Conservation (phyloP, 257 asterid species). For the Solanum chiquidenum region DNA sequence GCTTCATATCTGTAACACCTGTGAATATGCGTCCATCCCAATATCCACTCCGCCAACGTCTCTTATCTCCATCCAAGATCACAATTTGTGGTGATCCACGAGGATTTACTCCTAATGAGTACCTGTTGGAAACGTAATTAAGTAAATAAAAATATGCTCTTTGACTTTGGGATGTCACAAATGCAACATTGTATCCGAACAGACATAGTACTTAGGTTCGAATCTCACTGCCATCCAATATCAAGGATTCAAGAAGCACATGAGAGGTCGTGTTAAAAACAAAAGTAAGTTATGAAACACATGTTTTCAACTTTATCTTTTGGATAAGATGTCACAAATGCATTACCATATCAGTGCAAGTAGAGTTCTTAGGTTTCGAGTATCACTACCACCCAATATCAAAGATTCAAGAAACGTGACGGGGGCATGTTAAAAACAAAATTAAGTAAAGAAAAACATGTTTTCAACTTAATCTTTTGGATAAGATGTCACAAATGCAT, state of each 20-base stretch:
- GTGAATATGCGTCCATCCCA: conserved; percentile 42
- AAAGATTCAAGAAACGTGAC: neutral
- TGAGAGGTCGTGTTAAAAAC: neutral
- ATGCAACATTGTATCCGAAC: neutral
- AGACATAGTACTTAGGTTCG: neutral
- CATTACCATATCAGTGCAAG: neutral
- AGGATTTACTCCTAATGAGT: conserved; percentile 46
- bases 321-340: neutral
- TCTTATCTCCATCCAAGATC: conserved; percentile 47
- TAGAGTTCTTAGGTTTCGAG: neutral
- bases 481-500: neutral
- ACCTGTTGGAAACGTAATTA: neutral
- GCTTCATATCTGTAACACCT: conserved; percentile 36
- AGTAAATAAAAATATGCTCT: neutral
- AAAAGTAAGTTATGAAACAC: neutral
- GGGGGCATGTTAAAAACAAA: neutral
- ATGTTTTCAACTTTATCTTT: neutral
- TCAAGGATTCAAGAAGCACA: neutral
- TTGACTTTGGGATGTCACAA: neutral
- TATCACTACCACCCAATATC: neutral
- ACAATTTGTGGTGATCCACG: conserved; percentile 67
- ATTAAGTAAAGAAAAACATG: neutral
- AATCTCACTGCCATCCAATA: neutral
- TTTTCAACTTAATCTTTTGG: neutral
- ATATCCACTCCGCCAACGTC: conserved; percentile 74